Evolutionary conservation across 495 filamentous ascomycete genomes (phyloP).

Genomic region (Pyronema domesticum): DNA sequence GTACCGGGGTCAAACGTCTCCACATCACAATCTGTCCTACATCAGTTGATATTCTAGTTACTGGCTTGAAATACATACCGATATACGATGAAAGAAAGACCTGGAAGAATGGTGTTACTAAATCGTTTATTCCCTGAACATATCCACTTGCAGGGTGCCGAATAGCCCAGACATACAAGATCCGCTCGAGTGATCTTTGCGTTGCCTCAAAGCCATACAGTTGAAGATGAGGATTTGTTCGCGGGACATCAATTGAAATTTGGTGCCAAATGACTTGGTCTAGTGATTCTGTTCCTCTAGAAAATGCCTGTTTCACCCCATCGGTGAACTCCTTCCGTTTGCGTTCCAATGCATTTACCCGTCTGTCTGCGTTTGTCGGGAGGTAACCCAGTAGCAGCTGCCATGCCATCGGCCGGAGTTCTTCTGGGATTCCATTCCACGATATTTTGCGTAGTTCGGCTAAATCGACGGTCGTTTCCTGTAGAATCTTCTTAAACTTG

Average conservation of each 20-base stretch:
- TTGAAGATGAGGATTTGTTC: slow-evolving; percentile 88
- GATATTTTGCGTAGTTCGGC: slow-evolving; percentile 65
- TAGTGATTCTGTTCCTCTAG: slow-evolving; percentile 50
- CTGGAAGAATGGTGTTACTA: slow-evolving; percentile 95
- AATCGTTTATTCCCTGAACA: slow-evolving; percentile 95
- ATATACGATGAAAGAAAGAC: slow-evolving; percentile 91
- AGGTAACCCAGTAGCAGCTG: slow-evolving; percentile 89
- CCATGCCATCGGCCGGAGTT: slow-evolving; percentile 96
- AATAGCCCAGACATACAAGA: slow-evolving; percentile 94
- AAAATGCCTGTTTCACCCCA: slow-evolving; percentile 87
- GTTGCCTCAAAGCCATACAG: slow-evolving; percentile 93
- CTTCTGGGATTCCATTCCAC: slow-evolving; percentile 86
- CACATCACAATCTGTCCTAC: slow-evolving; percentile 20
- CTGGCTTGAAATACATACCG: slow-evolving; percentile 8
- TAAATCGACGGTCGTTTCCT: slow-evolving; percentile 73
- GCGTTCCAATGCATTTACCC: slow-evolving; percentile 75
- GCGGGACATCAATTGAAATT: slow-evolving; percentile 94
- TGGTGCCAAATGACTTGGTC: slow-evolving; percentile 97
- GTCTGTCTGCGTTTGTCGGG: slow-evolving; percentile 78
- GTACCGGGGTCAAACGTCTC: slow-evolving; percentile 59
- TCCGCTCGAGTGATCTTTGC: slow-evolving; percentile 79
- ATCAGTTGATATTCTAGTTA: background rate
- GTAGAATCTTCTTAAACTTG: slow-evolving; percentile 91
- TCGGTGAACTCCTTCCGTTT: slow-evolving; percentile 96
- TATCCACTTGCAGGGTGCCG: slow-evolving; percentile 93